Evolutionary conservation across 306 rosid genomes (phyloP).

Genomic region (Gastrolobium bilobum): DNA sequence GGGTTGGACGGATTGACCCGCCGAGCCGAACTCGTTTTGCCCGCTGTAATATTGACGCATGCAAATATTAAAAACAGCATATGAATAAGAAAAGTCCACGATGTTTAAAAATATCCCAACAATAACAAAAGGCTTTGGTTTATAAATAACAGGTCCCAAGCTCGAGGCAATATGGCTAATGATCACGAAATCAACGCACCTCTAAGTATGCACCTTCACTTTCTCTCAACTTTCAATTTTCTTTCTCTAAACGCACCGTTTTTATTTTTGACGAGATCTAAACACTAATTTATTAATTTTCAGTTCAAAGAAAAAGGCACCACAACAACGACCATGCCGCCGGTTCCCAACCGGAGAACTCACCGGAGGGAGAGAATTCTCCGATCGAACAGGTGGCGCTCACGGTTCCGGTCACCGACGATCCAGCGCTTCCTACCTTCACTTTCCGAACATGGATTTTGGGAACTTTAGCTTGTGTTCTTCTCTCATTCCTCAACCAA

Average conservation of each 20-base stretch:
- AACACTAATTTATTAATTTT: constrained; percentile 17
- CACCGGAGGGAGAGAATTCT: constrained; percentile 53
- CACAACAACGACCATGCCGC: neutral
- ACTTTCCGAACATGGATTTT: constrained; percentile 89
- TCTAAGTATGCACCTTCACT: constrained; percentile 51
- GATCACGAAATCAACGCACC: constrained; percentile 55
- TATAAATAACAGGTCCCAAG: neutral
- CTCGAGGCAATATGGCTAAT: neutral
- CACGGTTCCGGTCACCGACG: constrained; percentile 76
- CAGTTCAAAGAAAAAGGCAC: constrained; percentile 51
- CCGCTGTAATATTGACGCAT: no score
- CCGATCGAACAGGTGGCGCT: constrained; percentile 80
- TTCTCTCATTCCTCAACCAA: constrained; percentile 85
- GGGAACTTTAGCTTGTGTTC: constrained; percentile 69
- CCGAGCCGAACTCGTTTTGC: no score
- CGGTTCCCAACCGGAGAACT: constrained; percentile 21
- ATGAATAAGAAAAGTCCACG: neutral
- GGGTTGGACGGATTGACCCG: no score
- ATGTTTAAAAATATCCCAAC: neutral
- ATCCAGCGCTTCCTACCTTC: constrained; percentile 65
- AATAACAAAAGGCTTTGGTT: neutral
- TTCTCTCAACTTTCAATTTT: neutral
- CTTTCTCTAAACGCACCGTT: neutral
- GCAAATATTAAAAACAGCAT: neutral
- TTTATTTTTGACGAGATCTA: neutral